These are phyloP conservation scores for Poteriospumella lacustris DNA, from an alignment of 108 stramenopile genomes.

Conservation along the genomic window DNA sequence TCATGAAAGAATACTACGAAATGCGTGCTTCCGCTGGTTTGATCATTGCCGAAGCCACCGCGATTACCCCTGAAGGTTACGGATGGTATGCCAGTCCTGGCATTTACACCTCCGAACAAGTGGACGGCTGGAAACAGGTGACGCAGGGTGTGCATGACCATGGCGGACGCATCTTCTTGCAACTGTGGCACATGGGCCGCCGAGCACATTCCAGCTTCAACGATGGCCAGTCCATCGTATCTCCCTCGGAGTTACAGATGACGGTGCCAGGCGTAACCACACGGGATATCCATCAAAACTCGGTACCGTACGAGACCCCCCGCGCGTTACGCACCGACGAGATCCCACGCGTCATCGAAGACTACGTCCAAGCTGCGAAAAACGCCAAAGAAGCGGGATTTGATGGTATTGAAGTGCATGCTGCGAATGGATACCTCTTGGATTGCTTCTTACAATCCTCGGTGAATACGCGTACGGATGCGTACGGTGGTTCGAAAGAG, in stretches of 20 bases:
- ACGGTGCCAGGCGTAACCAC: slow-evolving; percentile 36
- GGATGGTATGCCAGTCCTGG: slow-evolving; percentile 46
- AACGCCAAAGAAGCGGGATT: slow-evolving; percentile 46
- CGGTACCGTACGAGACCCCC: slow-evolving; percentile 30
- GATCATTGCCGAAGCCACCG: slow-evolving; percentile 62
- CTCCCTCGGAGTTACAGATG: slow-evolving; percentile 35
- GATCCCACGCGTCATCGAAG: slow-evolving; percentile 26
- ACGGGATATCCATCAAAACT: slow-evolving; percentile 30
- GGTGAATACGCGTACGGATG: slow-evolving; percentile 44
- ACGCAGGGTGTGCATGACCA: slow-evolving; percentile 4
- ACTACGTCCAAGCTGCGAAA: slow-evolving; percentile 33
- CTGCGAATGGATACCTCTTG: slow-evolving; percentile 46
- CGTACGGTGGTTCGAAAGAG: slow-evolving; percentile 54
- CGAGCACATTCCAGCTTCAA: slow-evolving; percentile 51
- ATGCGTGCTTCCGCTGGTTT: slow-evolving; percentile 62
- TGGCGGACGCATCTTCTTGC: slow-evolving; percentile 53
- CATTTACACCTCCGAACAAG: not conserved
- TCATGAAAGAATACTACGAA: slow-evolving; percentile 54
- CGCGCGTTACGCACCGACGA: slow-evolving; percentile 36
- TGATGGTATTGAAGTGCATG: slow-evolving; percentile 44
- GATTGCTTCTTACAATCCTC: slow-evolving; percentile 46
- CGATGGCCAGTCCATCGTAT: slow-evolving; percentile 38
- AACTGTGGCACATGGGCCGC: slow-evolving; percentile 68
- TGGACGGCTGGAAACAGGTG: not conserved
- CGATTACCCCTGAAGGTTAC: slow-evolving; percentile 49